Evolutionary conservation across 345 rosid genomes (phyloP).

Genomic region (Capsella bursapastoris): DNA sequence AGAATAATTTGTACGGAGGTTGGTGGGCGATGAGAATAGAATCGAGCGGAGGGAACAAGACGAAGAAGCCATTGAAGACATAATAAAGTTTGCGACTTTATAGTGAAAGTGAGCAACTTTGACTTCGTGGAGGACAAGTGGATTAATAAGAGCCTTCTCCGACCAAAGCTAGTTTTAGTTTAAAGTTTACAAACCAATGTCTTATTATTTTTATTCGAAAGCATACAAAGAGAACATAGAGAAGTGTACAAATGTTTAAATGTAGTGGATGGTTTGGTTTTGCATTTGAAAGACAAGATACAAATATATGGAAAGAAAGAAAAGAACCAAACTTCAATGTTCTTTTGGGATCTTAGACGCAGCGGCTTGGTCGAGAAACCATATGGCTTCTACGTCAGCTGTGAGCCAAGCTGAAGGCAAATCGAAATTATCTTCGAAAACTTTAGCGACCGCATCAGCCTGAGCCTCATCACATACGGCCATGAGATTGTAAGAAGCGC

Average conservation of each 20-base stretch:
- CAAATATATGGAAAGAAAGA: too few relatives aligned
- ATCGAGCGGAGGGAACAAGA: slow-evolving; percentile 37
- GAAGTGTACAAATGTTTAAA: neutral
- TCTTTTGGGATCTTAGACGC: slow-evolving; percentile 50
- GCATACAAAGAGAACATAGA: too few relatives aligned
- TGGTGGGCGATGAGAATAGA: slow-evolving; percentile 33
- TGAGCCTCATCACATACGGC: slow-evolving; percentile 68
- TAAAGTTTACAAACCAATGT: too few relatives aligned
- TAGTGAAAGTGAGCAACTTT: slow-evolving; percentile 26
- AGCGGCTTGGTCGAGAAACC: slow-evolving; percentile 78
- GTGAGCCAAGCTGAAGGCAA: slow-evolving; percentile 68
- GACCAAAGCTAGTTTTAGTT: slow-evolving; percentile 5
- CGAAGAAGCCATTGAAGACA: slow-evolving; percentile 31
- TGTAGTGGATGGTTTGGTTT: neutral
- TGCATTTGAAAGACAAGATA: too few relatives aligned
- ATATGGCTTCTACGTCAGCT: slow-evolving; percentile 67
- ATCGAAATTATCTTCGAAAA: slow-evolving; percentile 43
- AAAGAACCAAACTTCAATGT: neutral
- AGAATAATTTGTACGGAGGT: neutral
- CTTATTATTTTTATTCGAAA: too few relatives aligned
- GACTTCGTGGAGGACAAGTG: slow-evolving; percentile 38
- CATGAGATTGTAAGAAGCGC: slow-evolving; percentile 68
- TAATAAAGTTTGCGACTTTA: neutral
- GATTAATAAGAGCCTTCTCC: slow-evolving; percentile 10
- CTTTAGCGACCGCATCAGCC: slow-evolving; percentile 60